Evolutionary conservation across 352 stramenopile genomes (phyloP), one percentile per base, ranked within the genome.

Genomic region (Phytopythium cucurbitacearum): DNA sequence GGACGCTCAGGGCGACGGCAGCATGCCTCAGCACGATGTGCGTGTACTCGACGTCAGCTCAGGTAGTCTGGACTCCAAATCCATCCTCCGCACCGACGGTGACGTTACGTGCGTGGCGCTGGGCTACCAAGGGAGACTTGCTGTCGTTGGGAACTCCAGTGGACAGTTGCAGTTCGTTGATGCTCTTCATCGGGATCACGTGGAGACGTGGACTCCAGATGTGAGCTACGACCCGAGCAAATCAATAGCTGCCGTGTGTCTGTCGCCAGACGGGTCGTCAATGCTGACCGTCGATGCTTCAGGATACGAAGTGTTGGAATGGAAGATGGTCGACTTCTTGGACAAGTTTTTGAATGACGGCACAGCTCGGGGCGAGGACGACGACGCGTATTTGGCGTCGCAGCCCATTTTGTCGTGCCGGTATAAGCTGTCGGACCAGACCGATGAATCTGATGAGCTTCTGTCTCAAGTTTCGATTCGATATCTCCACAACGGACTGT

Each of bases 131-230:
- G 68, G 65, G 4, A 40, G 65, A n/a, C 47, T 74, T 7, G 39
- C 68, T 13, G 68, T 69, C 16, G 59, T 58, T 28, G 68, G 62
- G 39, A 72, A 56, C 15, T 36, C 40, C 40, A 59, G 47, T 3
- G 68, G 65, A 5, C 44, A 70, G 15, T 59, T 77, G 36, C 62
- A 73, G 33, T 70, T 77, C 35, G 67, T 77, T 37, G 57, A 69
- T 35, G 59, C 73, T 12, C 64, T 63, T 11, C 52, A 39, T 7
- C 53, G 56, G 9, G 52, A 67, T 52, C 62, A 55, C 39, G 64
- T 73, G 57, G 48, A 73, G 32, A 53, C 54, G 15, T 78, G 65
- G 39, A 68, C 59, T 41, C 59, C 52, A 28, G 52, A 42, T 5
- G 55, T 42, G 0, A 39, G 54, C 40, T 36, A 46, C 32, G 62